Evolutionary conservation across 2,329 filamentous ascomycete species (phyloP).

Genomic region (Cryphonectria nitschkei): DNA sequence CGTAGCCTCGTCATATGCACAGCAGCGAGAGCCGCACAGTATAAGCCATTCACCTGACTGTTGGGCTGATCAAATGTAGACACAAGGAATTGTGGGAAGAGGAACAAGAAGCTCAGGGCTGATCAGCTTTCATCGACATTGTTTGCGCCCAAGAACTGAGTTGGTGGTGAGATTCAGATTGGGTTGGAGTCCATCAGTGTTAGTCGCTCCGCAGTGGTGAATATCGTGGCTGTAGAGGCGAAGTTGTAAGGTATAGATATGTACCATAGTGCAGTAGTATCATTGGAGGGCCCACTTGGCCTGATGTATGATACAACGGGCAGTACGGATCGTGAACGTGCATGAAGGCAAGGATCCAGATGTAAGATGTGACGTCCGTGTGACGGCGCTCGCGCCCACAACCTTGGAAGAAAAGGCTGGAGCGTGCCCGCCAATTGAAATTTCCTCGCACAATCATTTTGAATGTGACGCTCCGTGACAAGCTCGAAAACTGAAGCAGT

Average conservation of each 20-base stretch:
- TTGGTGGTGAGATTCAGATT: not conserved
- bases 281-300: not conserved
- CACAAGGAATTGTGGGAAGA: not conserved
- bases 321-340: not conserved
- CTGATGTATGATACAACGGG: not conserved
- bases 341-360: slow-evolving; percentile 1
- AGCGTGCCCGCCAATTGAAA: not conserved
- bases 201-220: not conserved
- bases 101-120: not conserved
- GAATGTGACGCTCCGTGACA: not conserved
- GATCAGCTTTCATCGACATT: not conserved
- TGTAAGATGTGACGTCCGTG: not conserved
- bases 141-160: not conserved
- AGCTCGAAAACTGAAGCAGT: not conserved
- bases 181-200: not conserved
- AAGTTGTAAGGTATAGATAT: not conserved
- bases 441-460: not conserved
- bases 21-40: not conserved
- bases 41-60: not conserved
- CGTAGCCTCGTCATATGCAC: slow-evolving; percentile 4
- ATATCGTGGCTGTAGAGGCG: not conserved
- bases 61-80: not conserved
- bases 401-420: not conserved
- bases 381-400: not conserved
- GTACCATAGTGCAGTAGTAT: not conserved